These are phyloP conservation scores for Xylaria sp. DNA, from an alignment of 2,329 filamentous ascomycete genomes.

Conservation along the genomic window DNA sequence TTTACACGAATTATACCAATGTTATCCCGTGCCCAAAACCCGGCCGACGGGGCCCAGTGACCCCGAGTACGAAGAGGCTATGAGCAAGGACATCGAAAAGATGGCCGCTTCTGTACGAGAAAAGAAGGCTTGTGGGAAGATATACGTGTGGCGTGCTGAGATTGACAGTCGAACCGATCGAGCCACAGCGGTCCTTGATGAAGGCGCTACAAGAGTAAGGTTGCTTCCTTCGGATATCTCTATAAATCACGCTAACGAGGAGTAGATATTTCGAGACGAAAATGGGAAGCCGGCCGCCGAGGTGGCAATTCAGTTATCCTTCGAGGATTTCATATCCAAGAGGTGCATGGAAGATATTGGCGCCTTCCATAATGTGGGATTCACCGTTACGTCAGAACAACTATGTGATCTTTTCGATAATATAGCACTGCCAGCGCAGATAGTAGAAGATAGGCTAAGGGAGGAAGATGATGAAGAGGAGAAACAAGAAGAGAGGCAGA, in stretches of 20 bases:
- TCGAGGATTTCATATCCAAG: neutral
- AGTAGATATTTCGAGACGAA: slow-evolving; percentile 7
- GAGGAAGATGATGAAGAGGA: neutral
- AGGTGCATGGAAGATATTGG: neutral
- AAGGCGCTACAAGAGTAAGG: neutral
- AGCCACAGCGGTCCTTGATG: neutral
- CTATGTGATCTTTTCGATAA: neutral
- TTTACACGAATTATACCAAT: neutral
- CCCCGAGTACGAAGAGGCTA: neutral
- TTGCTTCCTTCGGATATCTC: neutral
- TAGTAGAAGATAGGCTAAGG: neutral
- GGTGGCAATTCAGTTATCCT: neutral
- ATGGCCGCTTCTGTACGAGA: neutral
- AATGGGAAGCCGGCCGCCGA: neutral
- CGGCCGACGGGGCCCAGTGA: neutral
- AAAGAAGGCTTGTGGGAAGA: neutral
- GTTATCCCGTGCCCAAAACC: slow-evolving; percentile 5
- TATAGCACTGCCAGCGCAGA: neutral
- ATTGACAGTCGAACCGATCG: neutral
- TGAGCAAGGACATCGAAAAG: neutral
- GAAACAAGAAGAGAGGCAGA: neutral
- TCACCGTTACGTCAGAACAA: neutral
- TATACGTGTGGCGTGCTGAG: neutral
- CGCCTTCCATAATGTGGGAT: neutral
- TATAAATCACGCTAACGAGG: neutral